phyloP scores from a whole-genome alignment of 2,329 filamentous ascomycete species.

The Epicoccum sorghinum region DNA sequence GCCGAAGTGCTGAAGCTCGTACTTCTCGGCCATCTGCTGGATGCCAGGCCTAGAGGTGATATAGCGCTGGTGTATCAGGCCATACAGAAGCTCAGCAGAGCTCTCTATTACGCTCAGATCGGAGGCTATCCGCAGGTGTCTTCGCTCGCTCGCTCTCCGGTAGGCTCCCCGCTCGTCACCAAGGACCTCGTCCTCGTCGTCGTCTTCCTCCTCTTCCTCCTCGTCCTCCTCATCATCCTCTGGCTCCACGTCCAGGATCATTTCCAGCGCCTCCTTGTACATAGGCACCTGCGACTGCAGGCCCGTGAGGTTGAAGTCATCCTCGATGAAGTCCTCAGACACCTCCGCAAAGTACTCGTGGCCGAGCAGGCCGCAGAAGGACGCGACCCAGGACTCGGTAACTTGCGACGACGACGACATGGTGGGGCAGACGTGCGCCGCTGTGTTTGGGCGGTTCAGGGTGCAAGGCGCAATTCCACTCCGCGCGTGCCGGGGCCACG shows the following conservation, averaged over 20 bases:
- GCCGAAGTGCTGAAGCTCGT: slow-evolving; percentile 95
- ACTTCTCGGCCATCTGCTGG: slow-evolving; percentile 99
- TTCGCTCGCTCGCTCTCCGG: slow-evolving; percentile 58
- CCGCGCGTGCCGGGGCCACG: slow-evolving; percentile 24
- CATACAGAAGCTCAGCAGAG: slow-evolving; percentile 97
- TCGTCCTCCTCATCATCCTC: slow-evolving; percentile 91
- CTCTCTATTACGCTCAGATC: slow-evolving; percentile 96
- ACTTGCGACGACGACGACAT: slow-evolving; percentile 65
- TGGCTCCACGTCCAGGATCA: slow-evolving; percentile 98
- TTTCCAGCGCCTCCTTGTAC: slow-evolving; percentile 99
- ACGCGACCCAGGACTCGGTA: slow-evolving; percentile 94
- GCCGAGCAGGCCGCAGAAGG: slow-evolving; percentile 92
- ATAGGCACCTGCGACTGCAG: slow-evolving; percentile 94
- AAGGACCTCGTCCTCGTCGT: slow-evolving; percentile 58
- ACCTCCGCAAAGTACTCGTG: slow-evolving; percentile 99
- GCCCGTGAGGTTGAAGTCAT: slow-evolving; percentile 98
- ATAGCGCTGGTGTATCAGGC: slow-evolving; percentile 96
- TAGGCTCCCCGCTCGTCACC: slow-evolving; percentile 62
- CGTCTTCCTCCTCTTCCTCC: slow-evolving; percentile 71
- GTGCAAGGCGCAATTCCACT: slow-evolving; percentile 28
- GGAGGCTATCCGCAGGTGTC: slow-evolving; percentile 85
- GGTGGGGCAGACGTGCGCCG: slow-evolving; percentile 19
- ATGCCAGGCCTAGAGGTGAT: slow-evolving; percentile 96
- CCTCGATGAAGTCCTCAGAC: slow-evolving; percentile 98
- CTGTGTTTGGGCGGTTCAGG: slow-evolving; percentile 23